Conservation (phyloP, 2,329 filamentous ascomycete genomes). For the Coniella vitis region DNA sequence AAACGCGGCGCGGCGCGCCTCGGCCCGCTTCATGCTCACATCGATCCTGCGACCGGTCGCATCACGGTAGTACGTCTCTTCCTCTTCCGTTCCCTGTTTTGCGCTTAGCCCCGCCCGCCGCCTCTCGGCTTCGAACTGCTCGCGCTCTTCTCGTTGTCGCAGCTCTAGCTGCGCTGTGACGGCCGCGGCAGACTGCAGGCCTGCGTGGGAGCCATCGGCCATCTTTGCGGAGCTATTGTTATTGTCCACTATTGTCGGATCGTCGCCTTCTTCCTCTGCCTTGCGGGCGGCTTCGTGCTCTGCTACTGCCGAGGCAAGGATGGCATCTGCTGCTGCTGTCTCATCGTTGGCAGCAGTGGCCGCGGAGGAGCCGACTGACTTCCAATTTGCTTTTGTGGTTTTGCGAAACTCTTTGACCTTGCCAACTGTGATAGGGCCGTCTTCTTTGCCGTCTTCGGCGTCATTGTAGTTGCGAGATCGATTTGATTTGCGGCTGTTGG, state of each 20-base stretch:
- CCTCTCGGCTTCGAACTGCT: slow-evolving; percentile 25
- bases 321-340: slow-evolving; percentile 67
- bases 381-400: slow-evolving; percentile 76
- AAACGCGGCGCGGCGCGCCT: slow-evolving; percentile 58
- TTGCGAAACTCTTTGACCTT: slow-evolving; percentile 60
- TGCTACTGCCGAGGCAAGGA: slow-evolving; percentile 64
- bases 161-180: slow-evolving; percentile 64
- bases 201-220: slow-evolving; percentile 81
- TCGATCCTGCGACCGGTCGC: slow-evolving; percentile 93
- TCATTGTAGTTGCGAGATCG: slow-evolving; percentile 39
- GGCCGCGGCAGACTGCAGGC: slow-evolving; percentile 75
- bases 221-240: slow-evolving; percentile 43
- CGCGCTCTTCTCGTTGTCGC: slow-evolving; percentile 35
- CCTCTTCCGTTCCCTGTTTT: slow-evolving; percentile 31
- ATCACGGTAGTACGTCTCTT: slow-evolving; percentile 90
- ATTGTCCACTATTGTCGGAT: slow-evolving; percentile 40
- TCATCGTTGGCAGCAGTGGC: slow-evolving; percentile 36
- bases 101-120: slow-evolving; percentile 26
- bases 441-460: slow-evolving; percentile 47
- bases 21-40: slow-evolving; percentile 80
- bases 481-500: not conserved
- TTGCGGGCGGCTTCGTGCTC: slow-evolving; percentile 50
- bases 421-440: slow-evolving; percentile 42
- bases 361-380: slow-evolving; percentile 53
- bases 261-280: slow-evolving; percentile 45